Base-by-base conservation (phyloP, 805 yeast genomes). In the Lipomyces japonicus region DNA sequence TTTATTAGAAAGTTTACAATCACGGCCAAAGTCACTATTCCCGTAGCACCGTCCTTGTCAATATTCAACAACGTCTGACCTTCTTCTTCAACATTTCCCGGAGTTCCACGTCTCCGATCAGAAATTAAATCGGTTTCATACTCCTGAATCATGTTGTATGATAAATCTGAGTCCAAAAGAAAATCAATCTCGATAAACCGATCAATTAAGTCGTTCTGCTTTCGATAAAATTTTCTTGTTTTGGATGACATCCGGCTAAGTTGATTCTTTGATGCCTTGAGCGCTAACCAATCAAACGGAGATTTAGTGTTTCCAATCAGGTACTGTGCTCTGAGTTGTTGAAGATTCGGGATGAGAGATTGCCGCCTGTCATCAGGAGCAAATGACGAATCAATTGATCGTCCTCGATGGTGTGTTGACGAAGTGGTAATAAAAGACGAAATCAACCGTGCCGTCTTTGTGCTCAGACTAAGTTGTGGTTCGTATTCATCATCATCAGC, bases 161-260 rank as follows among this genome's bases (percentile, higher is more conserved):
- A 85, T 50, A 85, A 74, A 1, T 89, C 89, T 3, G 86, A 77
- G 61, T 84, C 93, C 40, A 85, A 70, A 44, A 84, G 69, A 44
- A 71, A 69, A 63, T 85, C 95, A 23, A 85, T 78, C 50, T 78
- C 83, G 32, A 65, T 64, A 60, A 77, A 82, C 46, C 78, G 70
- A 22, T 74, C 76, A 45, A 84, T 78, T 45, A 80, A 63, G 37
- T 72, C 77, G 63, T 85, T 85, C 65, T 84, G 91, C 2, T 68
- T 63, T 37, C 66, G 65, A 65, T 86, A 85, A 64, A 68, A 84
- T 18, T 63, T 48, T 24, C 71, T 66, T 3, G 77, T 48, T 36
- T 55, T 63, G 21, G 61, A 66, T 40, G 63, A 63, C 16, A 66
- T 53, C 6, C 47, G 55, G 14, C 59, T 44, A 24, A 49, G 25